Conservation (phyloP, 306 rosid genomes). For the Malus fusca region DNA sequence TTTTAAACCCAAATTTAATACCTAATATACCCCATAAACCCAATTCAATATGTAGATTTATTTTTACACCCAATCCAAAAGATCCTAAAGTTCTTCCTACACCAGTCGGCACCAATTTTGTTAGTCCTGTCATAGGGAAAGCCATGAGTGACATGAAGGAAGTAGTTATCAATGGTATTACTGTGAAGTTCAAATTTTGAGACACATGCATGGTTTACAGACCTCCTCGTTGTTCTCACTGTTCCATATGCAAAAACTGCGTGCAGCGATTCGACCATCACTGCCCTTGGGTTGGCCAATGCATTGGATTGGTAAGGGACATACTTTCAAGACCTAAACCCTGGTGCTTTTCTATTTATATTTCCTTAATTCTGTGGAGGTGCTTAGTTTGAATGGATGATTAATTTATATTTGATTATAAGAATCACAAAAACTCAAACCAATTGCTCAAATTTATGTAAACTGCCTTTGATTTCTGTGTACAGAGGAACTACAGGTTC, state of each 20-base stretch:
- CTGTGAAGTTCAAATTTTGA: constrained; percentile 27
- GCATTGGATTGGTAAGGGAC: constrained; percentile 26
- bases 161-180: constrained; percentile 22
- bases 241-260: constrained; percentile 34
- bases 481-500: constrained; percentile 73
- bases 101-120: constrained; percentile 10
- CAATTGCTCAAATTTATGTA: neutral
- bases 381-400: neutral
- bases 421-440: neutral
- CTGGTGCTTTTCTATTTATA: neutral
- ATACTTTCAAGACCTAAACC: neutral
- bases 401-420: neutral
- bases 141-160: constrained; percentile 2
- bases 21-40: too few species aligned
- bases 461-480: neutral
- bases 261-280: constrained; percentile 29
- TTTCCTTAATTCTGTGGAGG: neutral
- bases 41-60: too few species aligned
- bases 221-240: constrained; percentile 34
- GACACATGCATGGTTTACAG: constrained; percentile 35
- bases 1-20: too few species aligned
- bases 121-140: too few species aligned
- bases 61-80: neutral
- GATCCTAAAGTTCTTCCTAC: constrained; percentile 14
- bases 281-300: constrained; percentile 41